phyloP scores from a whole-genome alignment of 768 basidiomycete genomes.

The Omphalotus guepiniiformis region DNA sequence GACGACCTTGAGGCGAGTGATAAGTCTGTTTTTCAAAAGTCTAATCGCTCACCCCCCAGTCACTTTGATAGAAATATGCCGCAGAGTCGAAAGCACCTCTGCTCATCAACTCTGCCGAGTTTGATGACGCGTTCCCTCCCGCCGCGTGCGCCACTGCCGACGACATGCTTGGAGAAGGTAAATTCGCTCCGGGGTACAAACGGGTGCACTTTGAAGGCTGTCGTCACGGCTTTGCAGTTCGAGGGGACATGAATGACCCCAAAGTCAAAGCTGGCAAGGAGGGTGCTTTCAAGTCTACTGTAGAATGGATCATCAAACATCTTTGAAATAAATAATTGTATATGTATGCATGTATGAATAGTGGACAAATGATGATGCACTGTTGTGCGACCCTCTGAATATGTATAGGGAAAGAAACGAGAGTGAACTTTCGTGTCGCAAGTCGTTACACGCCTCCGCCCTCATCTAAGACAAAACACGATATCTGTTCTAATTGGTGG shows the following conservation, averaged over 20 bases:
- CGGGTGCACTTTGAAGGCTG: conserved; percentile 20
- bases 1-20: conserved; percentile 24
- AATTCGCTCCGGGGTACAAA: conserved; percentile 32
- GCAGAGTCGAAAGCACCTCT: conserved; percentile 31
- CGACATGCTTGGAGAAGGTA: conserved; percentile 29
- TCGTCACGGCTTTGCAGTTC: conserved; percentile 26
- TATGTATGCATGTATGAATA: no score
- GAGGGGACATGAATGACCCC: conserved; percentile 22
- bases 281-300: conserved; percentile 33
- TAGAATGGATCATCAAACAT: conserved; percentile 31
- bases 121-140: conserved; percentile 28
- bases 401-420: no score
- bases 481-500: no score
- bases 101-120: conserved; percentile 37
- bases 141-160: conserved; percentile 29
- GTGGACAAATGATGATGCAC: no score
- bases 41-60: background rate
- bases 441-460: no score
- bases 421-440: no score
- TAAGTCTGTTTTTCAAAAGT: background rate
- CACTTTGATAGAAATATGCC: conserved; percentile 26
- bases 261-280: conserved; percentile 34
- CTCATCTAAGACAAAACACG: no score
- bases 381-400: no score
- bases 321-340: background rate